Evolutionary conservation across 1,284 basidiomycete genomes (phyloP), one percentile per base, ranked within the genome.

Genomic region (Malassezia arunalokei): DNA sequence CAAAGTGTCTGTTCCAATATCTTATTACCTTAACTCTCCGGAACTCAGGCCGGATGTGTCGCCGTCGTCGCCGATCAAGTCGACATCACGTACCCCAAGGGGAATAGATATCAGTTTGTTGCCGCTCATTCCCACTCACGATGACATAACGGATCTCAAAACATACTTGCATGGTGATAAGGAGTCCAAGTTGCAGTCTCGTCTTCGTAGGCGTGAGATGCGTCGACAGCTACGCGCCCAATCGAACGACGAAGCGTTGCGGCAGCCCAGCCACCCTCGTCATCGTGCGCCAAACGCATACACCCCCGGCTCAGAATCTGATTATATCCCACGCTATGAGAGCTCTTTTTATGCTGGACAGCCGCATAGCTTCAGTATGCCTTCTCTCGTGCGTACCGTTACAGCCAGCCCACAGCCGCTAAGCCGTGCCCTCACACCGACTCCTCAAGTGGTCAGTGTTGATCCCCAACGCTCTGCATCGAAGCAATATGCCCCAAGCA

Each of bases 1-100:
- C 50, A 51, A 51, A 45, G 50, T 51, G 50, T 51, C 50, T 12
- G n/a, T 45, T n/a, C 43, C 43, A 31, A 17, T 24, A 30, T 5
- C 39, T 11, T 43, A 43, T 20, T 43, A 17, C 17, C 12, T 27
- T 14, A 29, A 43, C 41, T 43, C 41, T 8, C 41, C 41, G 12
- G 41, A 24, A 14, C 11, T 12, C 9, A 2, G 9, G 41, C 15
- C 15, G 11, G 15, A 35, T 35, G 41, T 11, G 41, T 7, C 8
- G 7, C 3, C 3, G 8, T 43, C 41, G 41, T 20, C 41, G 8
- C 12, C 24, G 41, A n/a, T 8, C 27, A 17, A 6, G 44, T 6
- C 20, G 27, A 20, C 8, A 12, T 11, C 35, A 28, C 17, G 33
- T 12, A n/a, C 14, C n/a, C 17, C 39, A 24, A 15, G 3, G 7